Evolutionary conservation across 1,139 yeast species (phyloP).

Genomic region (Sugiyamaella novakii): DNA sequence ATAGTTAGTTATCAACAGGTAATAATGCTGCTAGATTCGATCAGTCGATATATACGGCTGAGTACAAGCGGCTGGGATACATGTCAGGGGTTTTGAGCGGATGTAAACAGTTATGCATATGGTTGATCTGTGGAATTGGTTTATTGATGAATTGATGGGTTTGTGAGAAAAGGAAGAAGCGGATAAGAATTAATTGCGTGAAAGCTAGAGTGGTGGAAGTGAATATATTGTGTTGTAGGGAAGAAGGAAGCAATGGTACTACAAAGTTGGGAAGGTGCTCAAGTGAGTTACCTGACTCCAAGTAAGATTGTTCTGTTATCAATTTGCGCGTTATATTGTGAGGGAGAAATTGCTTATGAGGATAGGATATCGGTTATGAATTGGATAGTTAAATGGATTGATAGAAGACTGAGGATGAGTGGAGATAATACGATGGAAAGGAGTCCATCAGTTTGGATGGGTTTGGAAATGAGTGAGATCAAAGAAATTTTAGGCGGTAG

Average conservation of each 20-base stretch:
- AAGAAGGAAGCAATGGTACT: conserved; percentile 8
- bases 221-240: no score
- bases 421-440: background rate
- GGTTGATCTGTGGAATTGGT: no score
- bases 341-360: conserved; percentile 25
- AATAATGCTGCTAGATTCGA: no score
- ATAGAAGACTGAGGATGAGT: conserved; percentile 18
- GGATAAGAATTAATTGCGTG: background rate
- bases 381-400: conserved; percentile 31
- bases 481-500: background rate
- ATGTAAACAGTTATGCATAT: no score
- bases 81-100: no score
- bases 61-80: no score
- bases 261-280: conserved; percentile 18
- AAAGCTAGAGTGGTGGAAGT: background rate
- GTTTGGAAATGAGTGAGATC: background rate
- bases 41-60: background rate
- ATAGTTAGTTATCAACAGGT: no score
- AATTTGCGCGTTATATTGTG: conserved; percentile 33
- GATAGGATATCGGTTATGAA: conserved; percentile 31
- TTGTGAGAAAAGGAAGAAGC: no score
- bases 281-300: conserved; percentile 34
- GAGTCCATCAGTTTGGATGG: no score
- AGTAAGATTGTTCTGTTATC: conserved; percentile 34
- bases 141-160: no score